phyloP scores from a whole-genome alignment of 345 rosid genomes.

The Pistacia vera region DNA sequence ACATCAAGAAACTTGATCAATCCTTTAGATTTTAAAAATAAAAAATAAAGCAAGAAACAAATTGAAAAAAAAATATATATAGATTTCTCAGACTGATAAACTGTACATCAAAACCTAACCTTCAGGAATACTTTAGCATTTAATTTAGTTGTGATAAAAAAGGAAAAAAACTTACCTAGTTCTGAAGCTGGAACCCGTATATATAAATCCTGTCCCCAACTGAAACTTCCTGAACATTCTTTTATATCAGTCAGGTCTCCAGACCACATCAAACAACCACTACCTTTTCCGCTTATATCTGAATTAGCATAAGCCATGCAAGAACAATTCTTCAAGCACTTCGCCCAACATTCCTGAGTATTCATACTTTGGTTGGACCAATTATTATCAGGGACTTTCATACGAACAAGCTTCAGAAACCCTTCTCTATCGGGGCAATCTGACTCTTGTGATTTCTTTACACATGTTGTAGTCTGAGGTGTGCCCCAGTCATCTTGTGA shows the following conservation, averaged over 20 bases:
- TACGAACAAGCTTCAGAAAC: background rate
- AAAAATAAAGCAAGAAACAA: too few relatives aligned
- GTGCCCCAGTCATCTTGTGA: background rate
- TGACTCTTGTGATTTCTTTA: background rate
- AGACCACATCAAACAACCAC: constrained; percentile 42
- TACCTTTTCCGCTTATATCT: constrained; percentile 27
- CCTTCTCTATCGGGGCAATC: constrained; percentile 20
- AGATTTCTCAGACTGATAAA: background rate
- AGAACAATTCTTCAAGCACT: constrained; percentile 31
- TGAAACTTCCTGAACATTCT: background rate
- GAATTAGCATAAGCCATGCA: constrained; percentile 34
- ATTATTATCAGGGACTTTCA: constrained; percentile 27
- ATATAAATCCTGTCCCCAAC: constrained; percentile 28
- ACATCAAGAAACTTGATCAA: background rate
- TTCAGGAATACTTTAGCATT: background rate
- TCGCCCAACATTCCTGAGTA: constrained; percentile 21
- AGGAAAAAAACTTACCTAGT: constrained; percentile 19
- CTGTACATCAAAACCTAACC: background rate
- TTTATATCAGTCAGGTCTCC: constrained; percentile 32
- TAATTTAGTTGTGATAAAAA: background rate
- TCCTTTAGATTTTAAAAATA: background rate
- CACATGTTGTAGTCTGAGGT: background rate
- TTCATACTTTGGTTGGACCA: constrained; percentile 17
- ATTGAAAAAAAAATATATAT: too few relatives aligned
- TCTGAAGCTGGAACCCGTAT: constrained; percentile 26